Evolutionary conservation across 768 basidiomycete genomes (phyloP), one percentile per base, ranked within the genome.

Genomic region (Kwoniella shandongensis): DNA sequence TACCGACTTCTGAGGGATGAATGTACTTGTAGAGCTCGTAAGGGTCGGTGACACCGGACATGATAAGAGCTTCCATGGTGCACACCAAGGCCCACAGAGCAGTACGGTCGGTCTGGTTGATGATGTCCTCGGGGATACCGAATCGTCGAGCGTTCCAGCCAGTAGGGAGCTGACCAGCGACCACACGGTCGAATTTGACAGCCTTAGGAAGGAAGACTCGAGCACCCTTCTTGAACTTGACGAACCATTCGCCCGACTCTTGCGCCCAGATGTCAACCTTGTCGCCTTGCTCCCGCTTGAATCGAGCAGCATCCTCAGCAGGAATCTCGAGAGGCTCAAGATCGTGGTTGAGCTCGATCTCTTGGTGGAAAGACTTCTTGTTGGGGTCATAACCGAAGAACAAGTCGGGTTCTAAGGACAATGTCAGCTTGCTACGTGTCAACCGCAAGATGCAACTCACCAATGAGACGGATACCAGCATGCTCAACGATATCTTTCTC

Each of bases 211-310:
- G 86, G 63, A 86, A 82, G 60, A 99, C 81, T 42, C 89, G 86
- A 11, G 96, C 92, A 48, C 96, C 96, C 79, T 90, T 94, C 86
- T 98, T 98, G 82, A 98, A 86, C 79, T 97, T 96, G 74, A 92
- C 92, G 70, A 89, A 91, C 90, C 88, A 96, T 73, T 94, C 89
- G n/a, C 88, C 91, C 13, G 87, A 87, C 73, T 88, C 87, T 42
- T 85, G 87, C 0, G 86, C 86, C 92, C 92, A 98, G 67, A 90
- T 84, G 73, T 99, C 94, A 73, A 90, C 92, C 74, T 91, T 94
- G 69, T 94, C 91, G 57, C 89, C 92, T 71, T 98, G 96, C 73
- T 98, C 90, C 54, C 88, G 83, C 80, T 96, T 94, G 85, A 94
- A 98, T 70, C 89, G 92, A 61, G 87, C 83, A 1, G 94, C 94